Evolutionary conservation across 768 basidiomycete species (phyloP).

Genomic region (Trametopsis cervina): DNA sequence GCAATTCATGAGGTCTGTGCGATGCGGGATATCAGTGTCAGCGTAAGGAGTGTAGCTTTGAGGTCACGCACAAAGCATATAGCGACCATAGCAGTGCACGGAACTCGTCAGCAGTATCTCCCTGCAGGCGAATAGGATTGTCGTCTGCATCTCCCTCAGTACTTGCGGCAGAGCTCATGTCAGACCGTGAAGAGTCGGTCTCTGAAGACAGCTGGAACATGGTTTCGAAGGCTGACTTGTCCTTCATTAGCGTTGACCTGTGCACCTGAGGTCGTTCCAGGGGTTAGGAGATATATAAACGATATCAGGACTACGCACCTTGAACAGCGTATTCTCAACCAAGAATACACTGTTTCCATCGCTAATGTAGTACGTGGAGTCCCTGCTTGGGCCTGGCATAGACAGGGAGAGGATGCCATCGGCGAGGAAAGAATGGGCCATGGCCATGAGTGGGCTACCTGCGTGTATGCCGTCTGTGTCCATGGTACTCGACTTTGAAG

Average conservation of each 20-base stretch:
- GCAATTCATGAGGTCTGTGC: conserved; percentile 41
- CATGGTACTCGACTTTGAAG: conserved; percentile 9
- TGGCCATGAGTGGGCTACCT: conserved; percentile 26
- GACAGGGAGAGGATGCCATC: conserved; percentile 26
- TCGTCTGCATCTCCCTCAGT: conserved; percentile 24
- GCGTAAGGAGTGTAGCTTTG: background rate
- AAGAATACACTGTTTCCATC: conserved; percentile 65
- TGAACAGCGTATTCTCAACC: conserved; percentile 61
- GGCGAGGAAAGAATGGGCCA: conserved; percentile 24
- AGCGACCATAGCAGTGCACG: conserved; percentile 32
- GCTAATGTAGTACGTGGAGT: conserved; percentile 45
- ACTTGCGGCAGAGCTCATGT: conserved; percentile 14
- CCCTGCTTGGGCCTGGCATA: conserved; percentile 24
- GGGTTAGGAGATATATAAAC: background rate
- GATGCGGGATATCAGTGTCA: background rate
- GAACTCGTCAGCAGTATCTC: conserved; percentile 33
- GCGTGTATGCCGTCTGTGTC: conserved; percentile 20
- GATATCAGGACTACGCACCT: conserved; percentile 38
- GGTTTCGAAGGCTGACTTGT: conserved; percentile 23
- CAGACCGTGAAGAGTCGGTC: conserved; percentile 20
- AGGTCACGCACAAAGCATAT: conserved; percentile 30
- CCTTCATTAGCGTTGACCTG: conserved; percentile 12
- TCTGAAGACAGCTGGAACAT: conserved; percentile 26
- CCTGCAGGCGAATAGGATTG: conserved; percentile 31
- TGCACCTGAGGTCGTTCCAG: conserved; percentile 8